phyloP scores from a whole-genome alignment of 2,329 filamentous ascomycete species.

The Colletotrichum echinochloae region DNA sequence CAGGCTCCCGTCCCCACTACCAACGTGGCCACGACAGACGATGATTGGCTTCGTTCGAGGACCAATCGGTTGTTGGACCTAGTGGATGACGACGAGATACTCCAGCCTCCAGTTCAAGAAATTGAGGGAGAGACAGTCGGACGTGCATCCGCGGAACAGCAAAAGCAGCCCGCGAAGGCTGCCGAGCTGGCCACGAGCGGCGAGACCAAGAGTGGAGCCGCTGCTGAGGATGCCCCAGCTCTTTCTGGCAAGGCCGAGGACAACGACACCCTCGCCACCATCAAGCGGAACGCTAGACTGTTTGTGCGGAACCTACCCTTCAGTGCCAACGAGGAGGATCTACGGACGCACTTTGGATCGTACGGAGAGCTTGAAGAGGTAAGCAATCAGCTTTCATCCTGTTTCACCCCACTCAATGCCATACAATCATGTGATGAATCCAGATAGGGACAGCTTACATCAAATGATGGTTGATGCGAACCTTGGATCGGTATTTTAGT shows the following conservation, averaged over 20 bases:
- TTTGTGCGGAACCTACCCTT: slow-evolving; percentile 94
- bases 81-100: slow-evolving; percentile 76
- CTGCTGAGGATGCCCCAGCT: slow-evolving; percentile 39
- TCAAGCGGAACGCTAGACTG: slow-evolving; percentile 79
- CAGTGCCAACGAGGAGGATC: slow-evolving; percentile 79
- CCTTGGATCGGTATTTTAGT: slow-evolving; percentile 98
- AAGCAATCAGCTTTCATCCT: slow-evolving; percentile 58
- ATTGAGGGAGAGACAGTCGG: slow-evolving; percentile 37
- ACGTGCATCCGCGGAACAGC: slow-evolving; percentile 5
- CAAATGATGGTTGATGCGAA: slow-evolving; percentile 87
- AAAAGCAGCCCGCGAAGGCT: slow-evolving; percentile 40
- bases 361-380: slow-evolving; percentile 91
- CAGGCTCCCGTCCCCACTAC: slow-evolving; percentile 10
- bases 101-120: slow-evolving; percentile 41
- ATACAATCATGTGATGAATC: slow-evolving; percentile 79
- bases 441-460: slow-evolving; percentile 99
- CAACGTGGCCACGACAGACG: slow-evolving; percentile 70
- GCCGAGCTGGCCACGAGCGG: slow-evolving; percentile 35
- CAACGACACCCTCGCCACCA: slow-evolving; percentile 65
- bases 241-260: slow-evolving; percentile 49
- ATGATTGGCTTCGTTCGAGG: slow-evolving; percentile 91
- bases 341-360: slow-evolving; percentile 76
- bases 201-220: slow-evolving; percentile 46
- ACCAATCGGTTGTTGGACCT: slow-evolving; percentile 90
- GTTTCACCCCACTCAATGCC: slow-evolving; percentile 15